Evolutionary conservation across 495 filamentous ascomycete genomes (phyloP), one percentile per base, ranked within the genome.

Genomic region (Parathielavia appendiculata): DNA sequence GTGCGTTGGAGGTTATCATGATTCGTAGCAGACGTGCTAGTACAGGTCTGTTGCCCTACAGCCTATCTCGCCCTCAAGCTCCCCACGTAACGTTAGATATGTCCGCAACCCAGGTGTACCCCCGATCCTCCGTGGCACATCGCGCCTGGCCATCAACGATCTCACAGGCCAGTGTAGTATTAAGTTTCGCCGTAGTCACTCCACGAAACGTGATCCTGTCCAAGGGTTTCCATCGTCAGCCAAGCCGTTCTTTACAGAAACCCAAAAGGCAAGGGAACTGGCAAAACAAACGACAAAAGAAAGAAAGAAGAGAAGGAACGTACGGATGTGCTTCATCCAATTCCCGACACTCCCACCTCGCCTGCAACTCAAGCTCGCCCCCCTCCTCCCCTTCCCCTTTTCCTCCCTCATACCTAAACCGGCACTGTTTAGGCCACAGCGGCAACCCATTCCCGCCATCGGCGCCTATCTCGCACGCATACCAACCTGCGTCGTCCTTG

Each of bases 291-390:
- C n/a, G 40, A 16, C 9, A 22, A 5, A 26, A 22, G 20, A 16
- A 54, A 4, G 11, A 41, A 54, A 9, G 5, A 8, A 36, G 35
- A 22, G 12, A 7, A 19, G 20, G 5, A 54, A 69, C 69, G 53
- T 47, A 71, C 69, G 67, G 65, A 36, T 61, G 43, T 7, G 43
- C 43, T 11, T 44, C 36, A 45, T 71, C 69, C 43, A 71, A 45
- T 32, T 70, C 69, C 1, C n/a, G 50, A 46, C 69, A 71, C 43
- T 35, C 48, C 69, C 69, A 71, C 13, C 65, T 58, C 16, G 65
- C 63, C 47, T 61, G 58, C n/a, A 70, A 7, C 23, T 11, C 44
- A 11, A 68, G 36, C 51, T 58, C 60, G 56, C 62, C 45, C 11
- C 52, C 59, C 22, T 30, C 57, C 8, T 20, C 19, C 17, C 19